Evolutionary conservation across 352 stramenopile species (phyloP), one percentile per base, ranked within the genome.

Genomic region (Globisporangium nagaii): DNA sequence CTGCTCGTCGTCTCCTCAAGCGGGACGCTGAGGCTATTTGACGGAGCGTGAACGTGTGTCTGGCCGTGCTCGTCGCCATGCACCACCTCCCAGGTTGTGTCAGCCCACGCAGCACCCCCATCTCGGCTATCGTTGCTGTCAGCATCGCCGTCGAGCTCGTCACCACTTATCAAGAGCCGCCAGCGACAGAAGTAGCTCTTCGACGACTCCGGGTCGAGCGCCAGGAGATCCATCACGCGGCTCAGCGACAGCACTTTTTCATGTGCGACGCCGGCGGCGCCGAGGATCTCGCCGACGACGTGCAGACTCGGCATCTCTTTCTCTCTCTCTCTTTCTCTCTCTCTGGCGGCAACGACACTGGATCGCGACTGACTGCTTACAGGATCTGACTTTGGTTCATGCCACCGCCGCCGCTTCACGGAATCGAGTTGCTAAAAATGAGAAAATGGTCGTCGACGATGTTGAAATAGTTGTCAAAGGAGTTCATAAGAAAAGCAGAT

Each of bases 131-230:
- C 31, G 7, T 11, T 11, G 39, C 34, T n/a, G 17, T 15, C 24
- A 19, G 8, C 24, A 30, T 35, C 25, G 27, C 11, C 34, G n/a
- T 4, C 30, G 24, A 7, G 10, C 32, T 62, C 9, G 10, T 22
- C 1, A 45, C 46, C 22, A 25, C 51, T 34, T 9, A 67, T 24
- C 31, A 69, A 37, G 1, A 82, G 24, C 8, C 72, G 63, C 75
- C 75, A 86, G 25, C 68, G 70, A 36, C 72, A 86, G 58, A 83
- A 86, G 55, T 75, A 83, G 43, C 62, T 76, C 12, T 46, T 45
- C 22, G 64, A 39, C 4, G 65, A 74, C 1, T 61, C 70, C 32
- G 68, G 57, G 44, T 81, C 68, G 35, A 83, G 54, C 6, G 62
- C 67, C 19, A 82, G 49, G 4, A 70, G n/a, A n/a, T 82, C 69